Conservation (phyloP, 257 asterid genomes). For the Apocynum venetum region DNA sequence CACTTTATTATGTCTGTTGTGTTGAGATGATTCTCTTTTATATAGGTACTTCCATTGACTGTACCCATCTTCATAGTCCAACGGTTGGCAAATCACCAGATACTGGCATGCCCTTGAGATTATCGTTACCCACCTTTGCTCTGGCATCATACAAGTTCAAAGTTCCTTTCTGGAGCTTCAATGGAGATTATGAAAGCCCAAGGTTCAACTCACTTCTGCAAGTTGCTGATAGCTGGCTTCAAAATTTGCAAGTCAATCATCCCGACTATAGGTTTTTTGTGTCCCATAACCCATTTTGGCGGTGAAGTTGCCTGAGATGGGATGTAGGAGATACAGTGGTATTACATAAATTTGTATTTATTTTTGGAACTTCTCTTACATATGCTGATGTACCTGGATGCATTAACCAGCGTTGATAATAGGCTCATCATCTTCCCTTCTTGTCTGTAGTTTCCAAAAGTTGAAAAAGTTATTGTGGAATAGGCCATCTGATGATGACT, state of each 20-base stretch:
- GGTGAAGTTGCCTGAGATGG: not conserved
- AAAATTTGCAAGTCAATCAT: slow-evolving; percentile 56
- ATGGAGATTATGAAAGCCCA: slow-evolving; percentile 48
- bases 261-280: slow-evolving; percentile 68
- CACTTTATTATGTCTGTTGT: not conserved
- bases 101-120: slow-evolving; percentile 32
- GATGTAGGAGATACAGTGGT: not conserved
- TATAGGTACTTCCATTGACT: slow-evolving; percentile 19
- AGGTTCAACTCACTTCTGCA: slow-evolving; percentile 51
- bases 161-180: slow-evolving; percentile 46
- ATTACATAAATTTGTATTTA: not conserved
- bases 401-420: slow-evolving; percentile 8
- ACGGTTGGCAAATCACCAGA: slow-evolving; percentile 34
- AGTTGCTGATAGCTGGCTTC: slow-evolving; percentile 81
- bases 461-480: slow-evolving; percentile 7
- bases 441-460: not conserved
- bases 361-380: not conserved
- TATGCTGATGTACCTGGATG: slow-evolving; percentile 11
- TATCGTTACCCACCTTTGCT: slow-evolving; percentile 66
- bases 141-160: slow-evolving; percentile 78
- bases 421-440: not conserved
- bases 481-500: slow-evolving; percentile 16
- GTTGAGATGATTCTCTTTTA: slow-evolving; percentile 1
- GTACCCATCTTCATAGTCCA: slow-evolving; percentile 21
- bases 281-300: slow-evolving; percentile 30